These are phyloP conservation scores for Mycena galopus DNA, from an alignment of 768 basidiomycete genomes.

Conservation along the genomic window DNA sequence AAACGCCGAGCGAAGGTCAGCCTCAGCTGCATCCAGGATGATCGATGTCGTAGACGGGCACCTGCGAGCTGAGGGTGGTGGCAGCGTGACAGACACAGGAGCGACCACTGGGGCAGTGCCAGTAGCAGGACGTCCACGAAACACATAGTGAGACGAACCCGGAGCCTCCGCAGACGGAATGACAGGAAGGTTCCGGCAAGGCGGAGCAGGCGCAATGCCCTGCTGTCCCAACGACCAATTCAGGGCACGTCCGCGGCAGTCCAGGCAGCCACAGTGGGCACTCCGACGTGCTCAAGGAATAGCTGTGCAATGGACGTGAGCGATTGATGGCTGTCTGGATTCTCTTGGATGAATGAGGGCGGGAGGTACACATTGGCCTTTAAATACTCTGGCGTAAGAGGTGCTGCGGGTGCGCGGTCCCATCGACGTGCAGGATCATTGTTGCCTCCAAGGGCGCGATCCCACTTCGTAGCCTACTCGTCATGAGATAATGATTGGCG, in stretches of 20 bases:
- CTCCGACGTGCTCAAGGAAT: not conserved
- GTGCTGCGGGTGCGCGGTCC: not conserved
- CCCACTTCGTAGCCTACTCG: slow-evolving; percentile 5
- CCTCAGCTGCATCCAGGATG: too few species aligned
- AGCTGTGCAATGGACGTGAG: not conserved
- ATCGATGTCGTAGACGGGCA: too few species aligned
- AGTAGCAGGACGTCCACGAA: too few species aligned
- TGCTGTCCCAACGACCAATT: too few species aligned
- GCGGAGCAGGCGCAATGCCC: too few species aligned
- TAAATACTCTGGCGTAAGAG: not conserved
- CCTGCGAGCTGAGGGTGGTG: too few species aligned
- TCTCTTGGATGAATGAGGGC: not conserved
- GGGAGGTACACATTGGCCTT: not conserved
- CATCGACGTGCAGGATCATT: slow-evolving; percentile 1
- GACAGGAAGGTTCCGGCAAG: too few species aligned
- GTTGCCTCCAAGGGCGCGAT: not conserved
- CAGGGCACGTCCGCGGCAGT: not conserved
- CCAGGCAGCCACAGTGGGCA: not conserved
- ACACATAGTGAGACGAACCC: too few species aligned
- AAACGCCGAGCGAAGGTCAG: too few species aligned
- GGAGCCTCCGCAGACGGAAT: too few species aligned
- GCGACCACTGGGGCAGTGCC: too few species aligned
- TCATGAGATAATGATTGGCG: not conserved
- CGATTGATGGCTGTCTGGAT: not conserved
- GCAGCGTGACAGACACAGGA: too few species aligned